These are phyloP conservation scores for Geotrichum citri-aurantii DNA, from an alignment of 1,139 yeast genomes.

Conservation along the genomic window DNA sequence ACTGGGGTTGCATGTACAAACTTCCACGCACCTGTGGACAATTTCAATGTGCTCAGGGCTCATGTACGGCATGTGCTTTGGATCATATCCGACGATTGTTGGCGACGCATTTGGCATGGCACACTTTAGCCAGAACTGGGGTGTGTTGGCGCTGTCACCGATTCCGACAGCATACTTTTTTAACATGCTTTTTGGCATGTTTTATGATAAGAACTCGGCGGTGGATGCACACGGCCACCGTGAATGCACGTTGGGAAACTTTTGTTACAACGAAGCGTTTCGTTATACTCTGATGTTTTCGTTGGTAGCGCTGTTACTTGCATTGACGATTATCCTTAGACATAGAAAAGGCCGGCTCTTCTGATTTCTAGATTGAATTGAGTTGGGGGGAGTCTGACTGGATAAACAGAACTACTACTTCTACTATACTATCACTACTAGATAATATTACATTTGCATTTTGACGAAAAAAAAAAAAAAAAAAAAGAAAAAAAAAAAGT, in stretches of 20 bases:
- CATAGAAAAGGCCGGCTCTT: background rate
- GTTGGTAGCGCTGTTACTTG: background rate
- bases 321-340: background rate
- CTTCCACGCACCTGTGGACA: conserved; percentile 35
- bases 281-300: background rate
- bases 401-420: background rate
- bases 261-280: conserved; percentile 25
- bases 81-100: conserved; percentile 68
- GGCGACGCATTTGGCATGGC: conserved; percentile 67
- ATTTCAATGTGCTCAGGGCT: conserved; percentile 57
- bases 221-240: conserved; percentile 23
- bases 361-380: background rate
- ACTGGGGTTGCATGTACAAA: conserved; percentile 19
- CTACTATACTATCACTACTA: background rate
- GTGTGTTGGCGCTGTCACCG: conserved; percentile 43
- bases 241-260: conserved; percentile 23
- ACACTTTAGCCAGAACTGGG: conserved; percentile 74
- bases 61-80: conserved; percentile 70
- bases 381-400: background rate
- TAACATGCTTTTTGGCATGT: conserved; percentile 33
- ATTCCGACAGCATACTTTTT: conserved; percentile 34
- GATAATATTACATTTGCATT: background rate
- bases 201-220: conserved; percentile 32
- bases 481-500: background rate
- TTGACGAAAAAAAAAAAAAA: background rate